These are phyloP conservation scores for Ulmus americana DNA, from an alignment of 331 rosid species.

Conservation along the genomic window DNA sequence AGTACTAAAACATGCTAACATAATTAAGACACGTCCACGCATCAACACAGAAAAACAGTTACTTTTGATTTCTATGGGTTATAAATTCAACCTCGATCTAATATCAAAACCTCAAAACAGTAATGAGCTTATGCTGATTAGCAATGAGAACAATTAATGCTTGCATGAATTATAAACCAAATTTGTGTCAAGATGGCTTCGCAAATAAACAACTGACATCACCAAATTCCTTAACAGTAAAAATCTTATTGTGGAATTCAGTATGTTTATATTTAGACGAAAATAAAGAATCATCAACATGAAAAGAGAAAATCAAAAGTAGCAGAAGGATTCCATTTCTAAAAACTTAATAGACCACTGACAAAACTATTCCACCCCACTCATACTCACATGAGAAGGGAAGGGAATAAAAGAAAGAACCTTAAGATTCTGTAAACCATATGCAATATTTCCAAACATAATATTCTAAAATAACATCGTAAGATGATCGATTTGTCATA, in stretches of 20 bases:
- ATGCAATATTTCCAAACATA: conserved; percentile 10
- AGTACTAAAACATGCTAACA: neutral
- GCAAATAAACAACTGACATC: neutral
- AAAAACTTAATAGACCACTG: conserved; percentile 21
- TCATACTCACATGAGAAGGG: neutral
- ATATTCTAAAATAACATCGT: conserved; percentile 2
- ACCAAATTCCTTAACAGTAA: neutral
- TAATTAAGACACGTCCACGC: neutral
- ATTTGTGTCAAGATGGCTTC: conserved; percentile 1
- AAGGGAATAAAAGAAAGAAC: conserved; percentile 13
- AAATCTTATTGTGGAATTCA: neutral
- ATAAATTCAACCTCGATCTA: neutral
- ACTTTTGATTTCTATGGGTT: no score
- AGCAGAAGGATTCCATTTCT: conserved; percentile 14
- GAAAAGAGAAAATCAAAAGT: conserved; percentile 1
- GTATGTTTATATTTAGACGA: neutral
- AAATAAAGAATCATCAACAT: neutral
- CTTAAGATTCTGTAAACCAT: conserved; percentile 22
- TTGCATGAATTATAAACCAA: conserved; percentile 4
- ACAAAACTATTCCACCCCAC: conserved; percentile 2
- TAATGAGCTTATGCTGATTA: neutral
- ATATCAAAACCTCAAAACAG: neutral
- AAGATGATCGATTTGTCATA: conserved; percentile 11
- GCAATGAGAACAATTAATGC: neutral
- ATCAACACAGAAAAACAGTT: neutral